Percentiles rank a stretch among this genome's conserved stretches.
phyloP scores from a whole-genome alignment of 352 stramenopile species.

The Globisporangium solare region DNA sequence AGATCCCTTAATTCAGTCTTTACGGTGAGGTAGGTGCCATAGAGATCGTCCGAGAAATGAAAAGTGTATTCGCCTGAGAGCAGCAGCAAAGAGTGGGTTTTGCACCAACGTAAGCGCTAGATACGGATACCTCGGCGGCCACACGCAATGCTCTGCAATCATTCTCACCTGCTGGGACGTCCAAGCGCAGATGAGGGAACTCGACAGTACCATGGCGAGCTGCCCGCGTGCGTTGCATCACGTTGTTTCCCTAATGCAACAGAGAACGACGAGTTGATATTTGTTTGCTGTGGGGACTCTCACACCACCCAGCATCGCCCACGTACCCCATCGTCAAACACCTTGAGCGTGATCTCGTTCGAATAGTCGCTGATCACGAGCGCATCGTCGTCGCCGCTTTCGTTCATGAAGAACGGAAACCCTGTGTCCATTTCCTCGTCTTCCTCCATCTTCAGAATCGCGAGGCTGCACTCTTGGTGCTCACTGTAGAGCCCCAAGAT shows the following conservation, averaged over 20 bases:
- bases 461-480: slow-evolving; percentile 60
- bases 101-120: no score
- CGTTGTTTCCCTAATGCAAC: slow-evolving; percentile 36
- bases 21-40: slow-evolving; percentile 50
- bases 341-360: slow-evolving; percentile 55
- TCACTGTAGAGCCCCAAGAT: slow-evolving; percentile 65
- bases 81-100: no score
- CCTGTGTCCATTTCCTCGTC: slow-evolving; percentile 55
- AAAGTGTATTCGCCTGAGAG: slow-evolving; percentile 63
- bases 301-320: background rate
- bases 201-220: slow-evolving; percentile 42
- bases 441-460: slow-evolving; percentile 72
- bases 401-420: slow-evolving; percentile 70
- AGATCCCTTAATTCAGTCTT: slow-evolving; percentile 42
- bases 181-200: slow-evolving; percentile 56
- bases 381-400: slow-evolving; percentile 58
- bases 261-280: background rate
- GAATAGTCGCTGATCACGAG: slow-evolving; percentile 58
- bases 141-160: background rate
- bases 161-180: slow-evolving; percentile 53
- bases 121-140: no score
- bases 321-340: slow-evolving; percentile 51
- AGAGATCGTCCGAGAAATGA: slow-evolving; percentile 56
- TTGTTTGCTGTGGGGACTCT: no score
- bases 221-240: slow-evolving; percentile 51